A percentile compares a stretch with the other conserved stretches of the same genome.
Conservation (phyloP, 139 green algal species). For the Chlamydomonas asymmetrica region DNA sequence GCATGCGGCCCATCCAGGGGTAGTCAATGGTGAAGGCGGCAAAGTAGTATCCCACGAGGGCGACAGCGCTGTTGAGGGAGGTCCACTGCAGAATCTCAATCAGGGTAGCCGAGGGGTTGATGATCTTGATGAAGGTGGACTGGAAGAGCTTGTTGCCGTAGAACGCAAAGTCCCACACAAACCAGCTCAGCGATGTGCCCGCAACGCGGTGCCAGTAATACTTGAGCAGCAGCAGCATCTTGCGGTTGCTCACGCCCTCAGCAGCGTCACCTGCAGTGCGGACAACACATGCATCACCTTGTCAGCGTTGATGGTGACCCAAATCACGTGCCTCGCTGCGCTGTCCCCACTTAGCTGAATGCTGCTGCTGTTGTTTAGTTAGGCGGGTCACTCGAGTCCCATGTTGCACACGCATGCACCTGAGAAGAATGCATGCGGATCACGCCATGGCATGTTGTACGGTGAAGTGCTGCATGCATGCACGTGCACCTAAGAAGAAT, state of each 20-base stretch:
- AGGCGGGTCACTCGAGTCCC: too few relatives aligned
- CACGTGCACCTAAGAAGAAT: too few relatives aligned
- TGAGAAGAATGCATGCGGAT: too few relatives aligned
- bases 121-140: slow-evolving; percentile 24
- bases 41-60: slow-evolving; percentile 69
- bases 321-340: too few relatives aligned
- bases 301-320: too few relatives aligned
- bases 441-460: too few relatives aligned
- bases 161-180: slow-evolving; percentile 62
- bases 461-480: too few relatives aligned
- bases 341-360: too few relatives aligned
- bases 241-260: slow-evolving; percentile 14
- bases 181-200: slow-evolving; percentile 37
- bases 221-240: slow-evolving; percentile 23
- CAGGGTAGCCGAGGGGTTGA: slow-evolving; percentile 37
- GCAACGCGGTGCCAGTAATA: slow-evolving; percentile 32
- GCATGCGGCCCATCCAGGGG: slow-evolving; percentile 41
- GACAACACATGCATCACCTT: too few relatives aligned
- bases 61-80: slow-evolving; percentile 68
- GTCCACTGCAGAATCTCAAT: slow-evolving; percentile 69
- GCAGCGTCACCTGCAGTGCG: background rate
- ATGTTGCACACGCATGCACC: too few relatives aligned
- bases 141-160: slow-evolving; percentile 74
- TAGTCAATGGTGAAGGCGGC: slow-evolving; percentile 69
- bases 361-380: too few relatives aligned